phyloP scores from a whole-genome alignment of 345 rosid species.

The Physaria fendleri region DNA sequence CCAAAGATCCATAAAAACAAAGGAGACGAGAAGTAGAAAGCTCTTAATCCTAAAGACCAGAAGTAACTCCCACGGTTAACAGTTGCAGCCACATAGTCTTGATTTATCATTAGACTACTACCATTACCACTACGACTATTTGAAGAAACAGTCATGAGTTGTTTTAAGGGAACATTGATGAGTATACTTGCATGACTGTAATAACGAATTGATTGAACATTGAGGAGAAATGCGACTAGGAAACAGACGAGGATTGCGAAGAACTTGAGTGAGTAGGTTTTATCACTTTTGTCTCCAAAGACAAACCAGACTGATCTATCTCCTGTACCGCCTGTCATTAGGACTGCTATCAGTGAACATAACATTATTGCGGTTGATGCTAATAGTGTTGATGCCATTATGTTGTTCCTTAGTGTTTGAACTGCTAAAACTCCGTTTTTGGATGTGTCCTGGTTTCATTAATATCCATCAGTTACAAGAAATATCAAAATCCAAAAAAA shows the following conservation, averaged over 20 bases:
- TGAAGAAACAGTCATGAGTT: constrained; percentile 22
- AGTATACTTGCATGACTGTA: constrained; percentile 88
- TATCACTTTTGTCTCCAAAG: constrained; percentile 52
- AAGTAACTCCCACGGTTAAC: constrained; percentile 81
- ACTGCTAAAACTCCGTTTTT: constrained; percentile 87
- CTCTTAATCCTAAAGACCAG: constrained; percentile 85
- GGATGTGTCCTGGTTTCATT: constrained; percentile 41
- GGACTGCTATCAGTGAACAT: constrained; percentile 63
- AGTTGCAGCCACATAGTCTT: constrained; percentile 57
- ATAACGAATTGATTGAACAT: constrained; percentile 72
- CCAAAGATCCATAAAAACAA: constrained; percentile 88
- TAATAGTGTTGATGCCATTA: constrained; percentile 87
- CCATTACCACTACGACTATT: constrained; percentile 28
- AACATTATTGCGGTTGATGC: constrained; percentile 84
- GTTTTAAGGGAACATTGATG: constrained; percentile 68
- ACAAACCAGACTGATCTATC: constrained; percentile 33
- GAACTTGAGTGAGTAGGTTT: constrained; percentile 54
- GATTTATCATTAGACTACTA: constrained; percentile 36
- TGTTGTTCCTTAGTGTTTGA: constrained; percentile 82
- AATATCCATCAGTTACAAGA: not conserved
- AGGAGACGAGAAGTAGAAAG: constrained; percentile 86
- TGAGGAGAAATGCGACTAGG: constrained; percentile 60
- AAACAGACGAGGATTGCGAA: constrained; percentile 61
- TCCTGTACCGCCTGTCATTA: constrained; percentile 41
- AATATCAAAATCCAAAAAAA: not conserved